These are phyloP conservation scores for Diaporthe australafricana DNA, from an alignment of 2,329 filamentous ascomycete species.

Conservation along the genomic window DNA sequence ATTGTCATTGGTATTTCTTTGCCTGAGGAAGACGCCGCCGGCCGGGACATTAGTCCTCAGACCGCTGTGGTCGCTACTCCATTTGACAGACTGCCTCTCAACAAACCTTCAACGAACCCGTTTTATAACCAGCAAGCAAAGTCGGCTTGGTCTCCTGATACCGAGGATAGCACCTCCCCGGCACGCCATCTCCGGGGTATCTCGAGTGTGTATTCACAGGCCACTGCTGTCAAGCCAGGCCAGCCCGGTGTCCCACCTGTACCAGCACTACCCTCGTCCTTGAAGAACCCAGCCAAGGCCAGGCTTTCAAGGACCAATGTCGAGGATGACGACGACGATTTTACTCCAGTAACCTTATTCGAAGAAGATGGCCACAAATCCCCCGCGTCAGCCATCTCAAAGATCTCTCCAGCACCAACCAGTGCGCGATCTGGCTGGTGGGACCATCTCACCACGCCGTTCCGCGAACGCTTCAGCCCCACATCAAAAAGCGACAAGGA, in stretches of 20 bases:
- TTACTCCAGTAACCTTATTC: constrained; percentile 74
- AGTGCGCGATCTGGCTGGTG: constrained; percentile 78
- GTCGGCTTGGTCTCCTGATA: constrained; percentile 73
- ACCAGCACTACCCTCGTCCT: constrained; percentile 64
- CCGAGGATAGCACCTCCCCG: constrained; percentile 61
- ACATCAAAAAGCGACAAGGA: constrained; percentile 45
- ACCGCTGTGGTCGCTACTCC: constrained; percentile 58
- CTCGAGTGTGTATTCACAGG: constrained; percentile 73
- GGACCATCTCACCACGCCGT: constrained; percentile 81
- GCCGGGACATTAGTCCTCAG: constrained; percentile 63
- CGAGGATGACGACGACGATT: constrained; percentile 58
- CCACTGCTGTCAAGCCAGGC: constrained; percentile 51
- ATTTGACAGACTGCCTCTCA: constrained; percentile 42
- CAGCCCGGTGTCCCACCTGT: constrained; percentile 66
- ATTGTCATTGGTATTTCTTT: constrained; percentile 80
- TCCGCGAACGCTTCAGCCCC: constrained; percentile 59
- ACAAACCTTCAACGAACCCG: constrained; percentile 41
- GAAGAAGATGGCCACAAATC: constrained; percentile 71
- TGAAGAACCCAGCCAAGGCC: constrained; percentile 48
- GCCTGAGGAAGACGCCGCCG: constrained; percentile 62
- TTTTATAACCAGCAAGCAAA: constrained; percentile 49
- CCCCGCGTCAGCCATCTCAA: constrained; percentile 51
- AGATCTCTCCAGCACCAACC: constrained; percentile 59
- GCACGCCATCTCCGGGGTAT: constrained; percentile 56
- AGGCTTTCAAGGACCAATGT: constrained; percentile 49